Evolutionary conservation across 2,329 filamentous ascomycete genomes (phyloP).

Genomic region (Ascochyta koolunga): DNA sequence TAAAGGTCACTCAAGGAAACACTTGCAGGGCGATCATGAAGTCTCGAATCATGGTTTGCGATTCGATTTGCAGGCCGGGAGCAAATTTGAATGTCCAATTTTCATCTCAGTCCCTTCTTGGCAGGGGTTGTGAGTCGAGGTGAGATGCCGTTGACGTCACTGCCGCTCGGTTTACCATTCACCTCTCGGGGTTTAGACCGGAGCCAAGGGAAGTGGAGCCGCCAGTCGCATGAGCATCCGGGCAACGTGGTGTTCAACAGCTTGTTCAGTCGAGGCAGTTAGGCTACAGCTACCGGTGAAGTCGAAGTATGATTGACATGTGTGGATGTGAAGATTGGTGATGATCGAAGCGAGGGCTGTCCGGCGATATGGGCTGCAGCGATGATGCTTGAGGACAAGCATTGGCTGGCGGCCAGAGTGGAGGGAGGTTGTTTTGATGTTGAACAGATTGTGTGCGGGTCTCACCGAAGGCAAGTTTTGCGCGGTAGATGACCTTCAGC

Average conservation of each 20-base stretch:
- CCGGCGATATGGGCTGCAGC: not conserved
- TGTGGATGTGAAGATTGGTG: not conserved
- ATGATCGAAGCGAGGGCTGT: not conserved
- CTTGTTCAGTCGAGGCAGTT: not conserved
- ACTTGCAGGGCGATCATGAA: not conserved
- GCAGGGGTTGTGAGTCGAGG: conserved; percentile 3
- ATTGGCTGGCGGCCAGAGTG: not conserved
- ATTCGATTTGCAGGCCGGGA: conserved; percentile 4
- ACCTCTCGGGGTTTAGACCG: not conserved
- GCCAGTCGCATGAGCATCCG: not conserved
- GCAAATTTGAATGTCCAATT: conserved; percentile 1
- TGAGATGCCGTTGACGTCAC: conserved; percentile 10
- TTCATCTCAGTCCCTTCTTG: conserved; percentile 9
- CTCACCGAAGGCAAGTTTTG: conserved; percentile 10
- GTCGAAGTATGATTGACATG: not conserved
- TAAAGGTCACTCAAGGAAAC: not conserved
- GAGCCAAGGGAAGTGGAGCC: conserved; percentile 9
- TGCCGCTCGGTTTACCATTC: not conserved
- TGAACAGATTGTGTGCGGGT: not conserved
- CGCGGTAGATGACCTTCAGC: not conserved
- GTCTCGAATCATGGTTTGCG: conserved; percentile 5
- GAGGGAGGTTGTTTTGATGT: not conserved
- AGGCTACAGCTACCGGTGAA: not conserved
- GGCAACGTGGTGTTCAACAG: conserved; percentile 4
- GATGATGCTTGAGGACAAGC: conserved; percentile 1